Percentiles rank a stretch among this genome's conserved stretches.
Conservation (phyloP, 345 rosid genomes). For the Bruguiera sexangula region DNA sequence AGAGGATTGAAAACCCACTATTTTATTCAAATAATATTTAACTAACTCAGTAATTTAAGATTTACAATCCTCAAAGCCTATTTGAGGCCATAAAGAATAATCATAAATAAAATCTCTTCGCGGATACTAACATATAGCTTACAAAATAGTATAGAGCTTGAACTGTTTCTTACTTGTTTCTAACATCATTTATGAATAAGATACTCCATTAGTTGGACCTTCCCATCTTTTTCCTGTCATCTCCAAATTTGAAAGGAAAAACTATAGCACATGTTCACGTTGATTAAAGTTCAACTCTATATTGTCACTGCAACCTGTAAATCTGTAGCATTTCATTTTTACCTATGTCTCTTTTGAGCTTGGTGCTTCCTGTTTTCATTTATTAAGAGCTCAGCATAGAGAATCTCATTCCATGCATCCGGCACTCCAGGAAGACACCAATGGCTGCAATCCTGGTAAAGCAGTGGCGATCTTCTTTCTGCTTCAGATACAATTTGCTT, state of each 20-base stretch:
- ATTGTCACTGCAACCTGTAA: conserved; percentile 16
- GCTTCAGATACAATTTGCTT: conserved; percentile 40
- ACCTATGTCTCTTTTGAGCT: conserved; percentile 41
- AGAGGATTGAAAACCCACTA: neutral
- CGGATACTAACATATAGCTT: neutral
- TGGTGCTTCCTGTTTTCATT: conserved; percentile 43
- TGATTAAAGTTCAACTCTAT: conserved; percentile 28
- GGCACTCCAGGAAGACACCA: conserved; percentile 99
- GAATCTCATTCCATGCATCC: conserved; percentile 85
- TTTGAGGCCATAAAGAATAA: conserved; percentile 13
- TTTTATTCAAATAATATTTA: neutral
- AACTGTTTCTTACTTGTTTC: neutral
- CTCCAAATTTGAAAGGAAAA: neutral
- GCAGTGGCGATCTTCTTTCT: conserved; percentile 52
- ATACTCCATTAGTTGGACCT: neutral
- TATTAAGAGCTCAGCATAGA: conserved; percentile 67
- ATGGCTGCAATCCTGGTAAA: conserved; percentile 93
- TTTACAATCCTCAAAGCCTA: conserved; percentile 19
- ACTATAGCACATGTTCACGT: neutral
- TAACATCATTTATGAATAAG: neutral
- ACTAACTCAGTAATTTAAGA: conserved; percentile 1
- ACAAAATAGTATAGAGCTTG: neutral
- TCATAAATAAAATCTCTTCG: neutral
- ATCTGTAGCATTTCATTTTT: conserved; percentile 9
- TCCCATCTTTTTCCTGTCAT: neutral